phyloP scores from a whole-genome alignment of 345 rosid genomes.

The Populus davidiana region DNA sequence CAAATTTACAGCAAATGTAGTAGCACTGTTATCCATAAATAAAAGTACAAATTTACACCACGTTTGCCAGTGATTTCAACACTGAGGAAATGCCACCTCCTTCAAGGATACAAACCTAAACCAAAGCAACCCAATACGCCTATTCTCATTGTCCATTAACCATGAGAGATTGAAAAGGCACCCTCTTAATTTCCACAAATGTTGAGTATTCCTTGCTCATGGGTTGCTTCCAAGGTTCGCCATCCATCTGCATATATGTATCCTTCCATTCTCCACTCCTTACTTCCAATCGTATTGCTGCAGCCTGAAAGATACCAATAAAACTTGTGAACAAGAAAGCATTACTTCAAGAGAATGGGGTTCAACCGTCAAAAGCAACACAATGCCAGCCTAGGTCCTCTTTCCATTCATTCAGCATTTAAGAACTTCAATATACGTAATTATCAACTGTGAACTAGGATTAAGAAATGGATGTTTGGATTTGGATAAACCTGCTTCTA shows the following conservation, averaged over 20 bases:
- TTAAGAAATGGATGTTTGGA: background rate
- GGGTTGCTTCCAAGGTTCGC: slow-evolving; percentile 95
- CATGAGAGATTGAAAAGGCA: slow-evolving; percentile 68
- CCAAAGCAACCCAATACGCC: background rate
- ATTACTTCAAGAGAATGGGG: background rate
- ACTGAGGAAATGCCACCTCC: background rate
- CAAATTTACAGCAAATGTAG: too few species aligned
- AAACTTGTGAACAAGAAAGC: background rate
- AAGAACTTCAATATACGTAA: background rate
- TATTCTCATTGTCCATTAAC: slow-evolving; percentile 69
- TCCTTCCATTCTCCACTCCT: slow-evolving; percentile 88
- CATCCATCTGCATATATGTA: slow-evolving; percentile 97
- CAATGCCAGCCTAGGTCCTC: background rate
- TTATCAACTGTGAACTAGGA: background rate
- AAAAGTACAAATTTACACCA: background rate
- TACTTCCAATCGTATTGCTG: slow-evolving; percentile 78
- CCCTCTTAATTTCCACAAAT: slow-evolving; percentile 73
- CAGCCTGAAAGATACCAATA: slow-evolving; percentile 48
- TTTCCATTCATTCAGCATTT: background rate
- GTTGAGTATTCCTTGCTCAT: slow-evolving; percentile 67
- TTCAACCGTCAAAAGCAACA: background rate
- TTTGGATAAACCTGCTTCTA: background rate
- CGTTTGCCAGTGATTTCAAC: background rate
- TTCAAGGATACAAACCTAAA: background rate
- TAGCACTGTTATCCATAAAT: too few species aligned